Percentiles rank a stretch among this genome's conserved stretches.
Evolutionary conservation across 371 early-diverging fungal species (phyloP).

Genomic region (Circinella umbellata): DNA sequence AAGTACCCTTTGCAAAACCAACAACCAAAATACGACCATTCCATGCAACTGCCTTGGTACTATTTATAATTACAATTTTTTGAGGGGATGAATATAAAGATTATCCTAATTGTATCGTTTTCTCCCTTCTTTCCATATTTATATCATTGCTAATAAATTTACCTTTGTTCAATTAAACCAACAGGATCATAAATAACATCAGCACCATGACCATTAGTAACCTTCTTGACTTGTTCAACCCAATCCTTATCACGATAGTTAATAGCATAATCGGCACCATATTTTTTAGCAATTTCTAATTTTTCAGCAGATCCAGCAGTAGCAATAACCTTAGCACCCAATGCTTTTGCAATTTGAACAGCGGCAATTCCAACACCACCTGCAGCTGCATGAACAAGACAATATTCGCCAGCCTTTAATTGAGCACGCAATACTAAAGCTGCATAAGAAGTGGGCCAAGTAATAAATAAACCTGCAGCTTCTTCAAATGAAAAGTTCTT

Average conservation of each 20-base stretch:
- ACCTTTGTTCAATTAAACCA: constrained; percentile 40
- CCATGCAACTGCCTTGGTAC: constrained; percentile 82
- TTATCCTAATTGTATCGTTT: too few species aligned
- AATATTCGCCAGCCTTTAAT: constrained; percentile 68
- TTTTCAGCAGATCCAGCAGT: constrained; percentile 82
- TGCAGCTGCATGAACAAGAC: constrained; percentile 83
- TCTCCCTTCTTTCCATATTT: too few species aligned
- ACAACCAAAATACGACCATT: constrained; percentile 85
- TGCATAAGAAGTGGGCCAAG: constrained; percentile 83
- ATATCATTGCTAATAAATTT: too few species aligned
- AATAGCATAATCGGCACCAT: constrained; percentile 81
- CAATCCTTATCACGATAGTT: constrained; percentile 84
- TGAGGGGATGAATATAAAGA: too few species aligned
- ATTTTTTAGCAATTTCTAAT: constrained; percentile 64
- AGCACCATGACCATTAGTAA: constrained; percentile 74
- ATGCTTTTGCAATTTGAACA: constrained; percentile 69
- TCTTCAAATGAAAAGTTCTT: constrained; percentile 73
- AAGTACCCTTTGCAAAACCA: constrained; percentile 85
- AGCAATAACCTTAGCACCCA: constrained; percentile 88
- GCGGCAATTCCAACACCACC: constrained; percentile 78
- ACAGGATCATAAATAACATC: constrained; percentile 85
- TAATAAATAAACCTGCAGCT: constrained; percentile 80
- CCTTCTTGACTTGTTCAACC: constrained; percentile 71
- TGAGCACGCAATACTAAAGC: constrained; percentile 76
- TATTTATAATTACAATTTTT: constrained; percentile 5